These are phyloP conservation scores for Cordyceps fumosorosea DNA, from an alignment of 2,329 filamentous ascomycete species.

Conservation along the genomic window DNA sequence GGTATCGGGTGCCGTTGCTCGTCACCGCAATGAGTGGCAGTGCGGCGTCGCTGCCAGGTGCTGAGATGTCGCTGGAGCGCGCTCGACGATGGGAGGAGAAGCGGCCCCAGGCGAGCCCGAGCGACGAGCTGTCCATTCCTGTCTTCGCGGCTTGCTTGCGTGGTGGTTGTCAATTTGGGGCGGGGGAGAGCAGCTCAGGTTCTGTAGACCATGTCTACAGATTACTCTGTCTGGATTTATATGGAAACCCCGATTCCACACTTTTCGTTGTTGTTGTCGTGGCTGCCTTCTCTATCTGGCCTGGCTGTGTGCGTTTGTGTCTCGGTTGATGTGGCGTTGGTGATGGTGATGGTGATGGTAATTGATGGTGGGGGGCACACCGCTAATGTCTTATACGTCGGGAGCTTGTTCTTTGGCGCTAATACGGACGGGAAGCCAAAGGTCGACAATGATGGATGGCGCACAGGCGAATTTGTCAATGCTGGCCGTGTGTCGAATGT, in stretches of 20 bases:
- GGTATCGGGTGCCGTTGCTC: constrained; percentile 4
- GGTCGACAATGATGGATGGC: background rate
- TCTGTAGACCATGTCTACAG: constrained; percentile 4
- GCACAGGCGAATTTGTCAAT: constrained; percentile 4
- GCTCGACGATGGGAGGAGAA: constrained; percentile 6
- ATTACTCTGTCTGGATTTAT: too few species aligned
- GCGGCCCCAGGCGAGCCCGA: constrained; percentile 9
- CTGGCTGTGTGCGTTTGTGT: too few species aligned
- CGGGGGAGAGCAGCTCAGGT: background rate
- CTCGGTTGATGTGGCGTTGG: too few species aligned
- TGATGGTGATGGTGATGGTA: too few species aligned
- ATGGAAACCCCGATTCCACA: background rate
- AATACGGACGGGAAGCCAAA: background rate
- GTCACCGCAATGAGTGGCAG: background rate
- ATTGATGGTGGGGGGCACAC: too few species aligned
- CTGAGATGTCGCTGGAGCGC: background rate
- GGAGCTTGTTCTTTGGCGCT: background rate
- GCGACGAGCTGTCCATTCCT: constrained; percentile 1
- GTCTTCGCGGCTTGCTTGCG: background rate
- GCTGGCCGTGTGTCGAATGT: background rate
- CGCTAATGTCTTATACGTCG: constrained; percentile 1
- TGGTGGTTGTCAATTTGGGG: background rate
- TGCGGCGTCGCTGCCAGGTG: background rate
- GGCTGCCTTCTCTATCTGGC: too few species aligned
- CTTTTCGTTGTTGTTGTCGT: background rate